Base-by-base conservation (phyloP, 73 alveolate species). In the Paramecium tetraurelia region DNA sequence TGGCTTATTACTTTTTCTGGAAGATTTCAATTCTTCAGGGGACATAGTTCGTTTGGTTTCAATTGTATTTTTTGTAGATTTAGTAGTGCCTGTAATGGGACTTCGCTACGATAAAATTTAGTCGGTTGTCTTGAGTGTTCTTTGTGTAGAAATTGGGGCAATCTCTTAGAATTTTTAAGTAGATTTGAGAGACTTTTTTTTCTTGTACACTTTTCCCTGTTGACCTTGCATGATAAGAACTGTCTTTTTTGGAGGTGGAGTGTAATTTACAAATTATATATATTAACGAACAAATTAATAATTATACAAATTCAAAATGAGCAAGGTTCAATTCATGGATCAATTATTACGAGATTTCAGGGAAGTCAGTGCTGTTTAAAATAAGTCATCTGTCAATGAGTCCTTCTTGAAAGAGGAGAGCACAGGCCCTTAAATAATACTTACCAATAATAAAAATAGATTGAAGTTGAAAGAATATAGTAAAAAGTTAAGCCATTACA, bases 381-480 rank as follows among this genome's bases (percentile, higher is more conserved):
- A 68, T 10, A 33, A 68, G 14, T 53, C 69, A n/a, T 53, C 84
- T 35, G 33, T 29, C 1, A 43, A 72, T 36, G 59, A 72, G 31
- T 63, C 84, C 11, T 63, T 63, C 9, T 33, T 63, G 29, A 63
- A 63, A 7, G 84, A 63, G 24, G 84, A 63, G 9, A 63, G 84
- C 27, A 63, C 84, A 63, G 84, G 69, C 21, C 48, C 40, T 68
- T 68, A 31, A 68, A 9, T 18, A 0, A 72, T 72, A 20, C 86
- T 80, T 0, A 48, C 90, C 11, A 80, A 80, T 41, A 80, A 80
- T 80, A 80, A 80, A 48, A 80, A 80, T 44, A 80, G 75, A 80
- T 46, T 80, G 48, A 80, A 80, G 57, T 27, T 80, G 10, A 80
- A 80, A 46, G 90, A 80, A 80, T 80, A 24, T 24, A 43, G 10